These are phyloP conservation scores for Diutina rugosa DNA, from an alignment of 1,139 yeast species.

Conservation along the genomic window DNA sequence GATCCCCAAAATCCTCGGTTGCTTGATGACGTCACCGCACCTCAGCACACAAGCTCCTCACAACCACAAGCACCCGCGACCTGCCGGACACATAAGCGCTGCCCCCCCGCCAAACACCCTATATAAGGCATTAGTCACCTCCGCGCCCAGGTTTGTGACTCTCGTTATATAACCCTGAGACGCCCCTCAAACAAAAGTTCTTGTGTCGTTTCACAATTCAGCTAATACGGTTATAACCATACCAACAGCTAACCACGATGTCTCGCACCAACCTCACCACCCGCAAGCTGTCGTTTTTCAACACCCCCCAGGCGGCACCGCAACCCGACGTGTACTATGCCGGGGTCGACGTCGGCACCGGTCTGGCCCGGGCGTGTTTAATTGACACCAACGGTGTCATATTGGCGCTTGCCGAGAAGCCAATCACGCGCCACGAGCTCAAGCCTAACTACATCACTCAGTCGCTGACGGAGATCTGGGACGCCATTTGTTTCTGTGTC, in stretches of 20 bases:
- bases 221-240: no score
- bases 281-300: constrained; percentile 17
- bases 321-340: constrained; percentile 52
- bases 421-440: constrained; percentile 64
- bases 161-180: no score
- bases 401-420: constrained; percentile 66
- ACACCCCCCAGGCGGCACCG: constrained; percentile 23
- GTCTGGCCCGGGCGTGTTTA: constrained; percentile 89
- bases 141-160: background rate
- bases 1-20: no score
- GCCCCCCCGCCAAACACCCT: background rate
- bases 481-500: constrained; percentile 73
- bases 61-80: no score
- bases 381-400: constrained; percentile 78
- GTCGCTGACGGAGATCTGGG: constrained; percentile 89
- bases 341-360: constrained; percentile 97
- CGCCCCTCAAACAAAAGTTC: no score
- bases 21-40: no score
- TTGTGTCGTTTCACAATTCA: no score
- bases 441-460: constrained; percentile 68
- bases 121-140: background rate
- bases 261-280: constrained; percentile 1
- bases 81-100: no score
- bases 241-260: background rate
- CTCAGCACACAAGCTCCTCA: no score